Evolutionary conservation across 306 rosid genomes (phyloP).

Genomic region (Acacia melanoxylon): DNA sequence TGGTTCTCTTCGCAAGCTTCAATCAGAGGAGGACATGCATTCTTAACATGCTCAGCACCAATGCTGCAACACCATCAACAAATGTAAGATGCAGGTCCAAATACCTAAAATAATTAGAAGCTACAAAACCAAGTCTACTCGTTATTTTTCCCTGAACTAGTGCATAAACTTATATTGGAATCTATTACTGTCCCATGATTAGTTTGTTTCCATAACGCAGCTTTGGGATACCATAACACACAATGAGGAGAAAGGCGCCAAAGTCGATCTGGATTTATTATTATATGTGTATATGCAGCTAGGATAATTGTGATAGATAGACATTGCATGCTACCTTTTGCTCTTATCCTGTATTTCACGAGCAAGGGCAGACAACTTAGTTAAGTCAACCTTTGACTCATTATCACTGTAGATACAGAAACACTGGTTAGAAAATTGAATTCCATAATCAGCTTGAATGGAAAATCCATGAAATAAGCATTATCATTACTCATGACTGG

Average conservation of each 20-base stretch:
- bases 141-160: neutral
- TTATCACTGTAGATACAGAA: slow-evolving; percentile 41
- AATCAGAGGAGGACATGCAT: slow-evolving; percentile 47
- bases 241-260: too few species aligned
- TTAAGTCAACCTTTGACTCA: slow-evolving; percentile 29
- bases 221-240: too few species aligned
- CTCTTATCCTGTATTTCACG: slow-evolving; percentile 48
- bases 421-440: slow-evolving; percentile 14
- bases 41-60: slow-evolving; percentile 55
- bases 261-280: too few species aligned
- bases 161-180: neutral
- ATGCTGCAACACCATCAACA: slow-evolving; percentile 45
- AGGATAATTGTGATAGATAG: neutral
- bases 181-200: neutral
- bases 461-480: slow-evolving; percentile 20
- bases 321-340: slow-evolving; percentile 43
- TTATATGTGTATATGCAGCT: too few species aligned
- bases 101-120: slow-evolving; percentile 1
- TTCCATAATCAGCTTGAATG: slow-evolving; percentile 10
- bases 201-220: too few species aligned
- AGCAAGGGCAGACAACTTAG: slow-evolving; percentile 43
- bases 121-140: neutral
- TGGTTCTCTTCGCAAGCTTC: slow-evolving; percentile 49
- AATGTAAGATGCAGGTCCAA: slow-evolving; percentile 21
- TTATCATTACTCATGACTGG: slow-evolving; percentile 38